Evolutionary conservation across 208 protist genomes (phyloP).

Genomic region (Porcisia deanei): DNA sequence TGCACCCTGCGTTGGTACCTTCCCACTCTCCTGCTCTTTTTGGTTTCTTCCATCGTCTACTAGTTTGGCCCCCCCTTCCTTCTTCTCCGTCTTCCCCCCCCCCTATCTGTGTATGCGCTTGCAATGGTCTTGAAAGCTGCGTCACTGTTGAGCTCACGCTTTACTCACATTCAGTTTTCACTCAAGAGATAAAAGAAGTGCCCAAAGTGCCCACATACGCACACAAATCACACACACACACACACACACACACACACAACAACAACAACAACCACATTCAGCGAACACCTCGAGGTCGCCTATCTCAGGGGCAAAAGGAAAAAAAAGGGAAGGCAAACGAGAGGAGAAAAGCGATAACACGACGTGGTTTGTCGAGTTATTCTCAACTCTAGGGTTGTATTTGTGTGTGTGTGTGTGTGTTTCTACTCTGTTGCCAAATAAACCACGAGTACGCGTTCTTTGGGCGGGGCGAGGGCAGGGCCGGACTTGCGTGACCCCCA

Average conservation of each 20-base stretch:
- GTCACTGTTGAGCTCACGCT: not conserved
- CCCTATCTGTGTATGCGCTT: not conserved
- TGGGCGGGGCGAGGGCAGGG: no score
- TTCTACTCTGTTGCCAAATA: no score
- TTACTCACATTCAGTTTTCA: not conserved
- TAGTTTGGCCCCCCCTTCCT: not conserved
- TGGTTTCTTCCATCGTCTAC: not conserved
- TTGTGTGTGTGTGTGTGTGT: no score
- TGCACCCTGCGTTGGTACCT: not conserved
- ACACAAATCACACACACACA: not conserved
- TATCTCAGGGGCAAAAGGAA: not conserved
- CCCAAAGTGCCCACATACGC: not conserved
- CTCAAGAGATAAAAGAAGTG: not conserved
- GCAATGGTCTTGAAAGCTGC: not conserved
- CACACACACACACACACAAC: no score
- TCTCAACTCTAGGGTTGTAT: no score
- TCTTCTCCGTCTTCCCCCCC: no score
- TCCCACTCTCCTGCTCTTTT: not conserved
- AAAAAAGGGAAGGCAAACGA: not conserved
- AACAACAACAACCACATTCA: no score
- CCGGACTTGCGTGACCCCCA: no score
- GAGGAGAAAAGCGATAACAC: no score
- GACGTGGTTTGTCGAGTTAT: no score
- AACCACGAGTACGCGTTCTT: no score
- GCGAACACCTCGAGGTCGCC: not conserved